Evolutionary conservation across 2,329 filamentous ascomycete species (phyloP).

Genomic region (Dothiorella sarmentorum): DNA sequence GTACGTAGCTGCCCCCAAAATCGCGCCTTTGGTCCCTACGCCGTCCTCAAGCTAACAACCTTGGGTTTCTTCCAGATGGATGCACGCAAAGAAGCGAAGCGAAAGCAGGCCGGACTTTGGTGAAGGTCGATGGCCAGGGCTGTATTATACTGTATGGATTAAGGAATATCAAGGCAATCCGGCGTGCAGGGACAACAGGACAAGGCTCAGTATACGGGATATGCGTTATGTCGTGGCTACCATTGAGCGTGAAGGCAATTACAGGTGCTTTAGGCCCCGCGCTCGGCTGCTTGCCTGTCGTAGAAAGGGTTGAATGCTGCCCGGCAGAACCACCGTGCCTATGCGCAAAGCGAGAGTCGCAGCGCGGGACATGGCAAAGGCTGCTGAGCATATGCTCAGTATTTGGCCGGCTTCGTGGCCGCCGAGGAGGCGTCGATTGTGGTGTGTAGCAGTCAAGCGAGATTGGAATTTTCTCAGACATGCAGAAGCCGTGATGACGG

Average conservation of each 20-base stretch:
- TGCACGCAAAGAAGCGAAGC: constrained; percentile 46
- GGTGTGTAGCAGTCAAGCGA: not conserved
- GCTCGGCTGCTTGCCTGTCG: not conserved
- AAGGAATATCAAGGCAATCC: not conserved
- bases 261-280: not conserved
- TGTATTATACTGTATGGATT: constrained; percentile 9
- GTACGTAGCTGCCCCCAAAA: constrained; percentile 50
- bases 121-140: not conserved
- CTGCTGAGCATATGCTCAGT: not conserved
- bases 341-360: too few relatives aligned
- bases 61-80: constrained; percentile 34
- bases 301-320: not conserved
- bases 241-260: not conserved
- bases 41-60: not conserved
- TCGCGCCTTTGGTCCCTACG: constrained; percentile 19
- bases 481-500: too few relatives aligned
- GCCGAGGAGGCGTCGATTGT: not conserved
- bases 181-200: not conserved
- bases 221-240: not conserved
- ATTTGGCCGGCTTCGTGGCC: not conserved
- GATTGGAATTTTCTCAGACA: too few relatives aligned
- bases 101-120: constrained; percentile 11
- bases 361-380: not conserved
- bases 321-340: not conserved
- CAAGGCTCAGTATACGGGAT: not conserved